phyloP scores from a whole-genome alignment of 2,329 filamentous ascomycete genomes.

The Coleophoma cylindrospora region DNA sequence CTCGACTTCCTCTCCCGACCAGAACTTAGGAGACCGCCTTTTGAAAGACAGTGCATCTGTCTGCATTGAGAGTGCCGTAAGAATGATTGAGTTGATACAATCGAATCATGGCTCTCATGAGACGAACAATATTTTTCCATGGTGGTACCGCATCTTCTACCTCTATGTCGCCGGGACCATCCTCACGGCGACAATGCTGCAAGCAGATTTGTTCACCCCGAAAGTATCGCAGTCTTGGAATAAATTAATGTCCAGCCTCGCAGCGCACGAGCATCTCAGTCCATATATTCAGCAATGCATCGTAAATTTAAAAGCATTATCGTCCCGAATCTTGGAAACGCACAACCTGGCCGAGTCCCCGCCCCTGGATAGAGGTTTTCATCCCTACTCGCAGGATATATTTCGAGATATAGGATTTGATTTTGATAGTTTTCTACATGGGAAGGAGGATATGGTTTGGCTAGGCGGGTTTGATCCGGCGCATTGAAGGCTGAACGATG shows the following conservation, averaged over 20 bases:
- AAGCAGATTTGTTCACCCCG: background rate
- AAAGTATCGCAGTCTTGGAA: background rate
- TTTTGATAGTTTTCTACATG: conserved; percentile 1
- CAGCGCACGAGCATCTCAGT: conserved; percentile 28
- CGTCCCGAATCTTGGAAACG: conserved; percentile 22
- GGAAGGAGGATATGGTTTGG: conserved; percentile 3
- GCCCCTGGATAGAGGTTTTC: background rate
- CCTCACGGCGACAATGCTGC: background rate
- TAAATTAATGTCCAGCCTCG: conserved; percentile 15
- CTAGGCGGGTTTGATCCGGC: background rate
- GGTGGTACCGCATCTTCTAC: conserved; percentile 3
- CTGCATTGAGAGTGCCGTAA: conserved; percentile 29
- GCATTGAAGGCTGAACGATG: background rate
- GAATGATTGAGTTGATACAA: conserved; percentile 26
- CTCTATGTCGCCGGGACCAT: conserved; percentile 1
- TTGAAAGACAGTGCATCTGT: conserved; percentile 28
- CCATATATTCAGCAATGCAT: conserved; percentile 28
- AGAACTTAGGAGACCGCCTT: conserved; percentile 15
- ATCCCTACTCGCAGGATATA: conserved; percentile 1
- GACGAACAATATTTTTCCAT: conserved; percentile 27
- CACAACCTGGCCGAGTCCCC: background rate
- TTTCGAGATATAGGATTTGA: conserved; percentile 2
- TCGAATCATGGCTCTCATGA: conserved; percentile 20
- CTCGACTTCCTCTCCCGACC: conserved; percentile 17
- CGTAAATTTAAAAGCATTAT: conserved; percentile 29